A percentile compares a stretch with the other conserved stretches of the same genome.
These are phyloP conservation scores for Fusarium nanum DNA, from an alignment of 2,329 filamentous ascomycete genomes.

Conservation along the genomic window DNA sequence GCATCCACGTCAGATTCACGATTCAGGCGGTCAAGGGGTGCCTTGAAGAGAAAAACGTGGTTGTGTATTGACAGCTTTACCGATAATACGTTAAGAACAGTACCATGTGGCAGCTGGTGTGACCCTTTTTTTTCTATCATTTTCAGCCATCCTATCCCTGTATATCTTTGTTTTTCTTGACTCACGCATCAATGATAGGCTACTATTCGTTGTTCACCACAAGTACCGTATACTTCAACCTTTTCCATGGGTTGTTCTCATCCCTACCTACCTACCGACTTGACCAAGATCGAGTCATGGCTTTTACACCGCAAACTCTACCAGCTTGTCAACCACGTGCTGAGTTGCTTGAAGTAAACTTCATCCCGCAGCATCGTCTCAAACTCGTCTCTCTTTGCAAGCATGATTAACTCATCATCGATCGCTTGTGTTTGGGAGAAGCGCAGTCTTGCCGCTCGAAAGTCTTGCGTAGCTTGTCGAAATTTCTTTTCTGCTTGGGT, in stretches of 20 bases:
- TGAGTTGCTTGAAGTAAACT: conserved; percentile 37
- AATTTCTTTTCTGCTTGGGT: conserved; percentile 27
- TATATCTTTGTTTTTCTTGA: conserved; percentile 22
- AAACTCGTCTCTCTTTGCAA: conserved; percentile 33
- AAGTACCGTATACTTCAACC: conserved; percentile 31
- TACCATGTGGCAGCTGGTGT: conserved; percentile 22
- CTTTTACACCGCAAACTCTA: conserved; percentile 18
- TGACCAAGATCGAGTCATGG: conserved; percentile 19
- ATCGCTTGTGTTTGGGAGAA: conserved; percentile 24
- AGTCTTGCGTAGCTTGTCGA: conserved; percentile 15
- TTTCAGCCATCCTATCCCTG: conserved; percentile 22
- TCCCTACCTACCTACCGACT: conserved; percentile 11
- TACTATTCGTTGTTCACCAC: conserved; percentile 1
- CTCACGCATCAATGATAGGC: conserved; percentile 19
- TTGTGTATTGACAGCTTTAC: conserved; percentile 25
- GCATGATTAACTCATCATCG: conserved; percentile 28
- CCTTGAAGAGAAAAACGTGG: conserved; percentile 11
- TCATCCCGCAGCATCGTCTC: conserved; percentile 39
- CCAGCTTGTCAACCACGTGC: conserved; percentile 45
- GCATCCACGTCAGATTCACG: conserved; percentile 32
- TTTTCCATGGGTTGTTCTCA: background rate
- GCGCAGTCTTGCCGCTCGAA: conserved; percentile 26
- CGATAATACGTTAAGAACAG: conserved; percentile 2
- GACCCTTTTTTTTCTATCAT: conserved; percentile 4
- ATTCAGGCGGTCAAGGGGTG: conserved; percentile 30